A percentile compares a stretch with the other conserved stretches of the same genome.
phyloP scores from a whole-genome alignment of 2,329 filamentous ascomycete species.

The Zymoseptoria pseudotritici region DNA sequence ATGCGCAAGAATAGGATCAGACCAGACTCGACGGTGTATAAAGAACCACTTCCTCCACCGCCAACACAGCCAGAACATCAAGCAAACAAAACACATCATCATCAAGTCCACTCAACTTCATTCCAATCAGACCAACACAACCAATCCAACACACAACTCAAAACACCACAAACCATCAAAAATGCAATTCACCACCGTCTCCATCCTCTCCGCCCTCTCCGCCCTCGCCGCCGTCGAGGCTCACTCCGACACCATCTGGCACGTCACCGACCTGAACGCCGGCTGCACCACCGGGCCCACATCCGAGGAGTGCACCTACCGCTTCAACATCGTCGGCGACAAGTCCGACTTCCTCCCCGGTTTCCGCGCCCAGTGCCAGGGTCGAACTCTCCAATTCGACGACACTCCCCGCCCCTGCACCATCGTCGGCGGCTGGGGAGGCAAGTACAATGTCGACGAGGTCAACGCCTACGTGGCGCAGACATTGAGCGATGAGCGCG shows the following conservation, averaged over 20 bases:
- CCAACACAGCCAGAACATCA: neutral
- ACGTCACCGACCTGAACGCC: neutral
- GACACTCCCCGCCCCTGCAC: neutral
- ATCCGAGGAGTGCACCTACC: neutral
- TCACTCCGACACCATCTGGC: neutral
- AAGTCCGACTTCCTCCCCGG: neutral
- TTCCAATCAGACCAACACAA: neutral
- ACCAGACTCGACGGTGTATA: neutral
- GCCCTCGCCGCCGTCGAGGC: neutral
- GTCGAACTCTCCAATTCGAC: neutral
- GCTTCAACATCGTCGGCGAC: neutral
- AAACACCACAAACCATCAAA: neutral
- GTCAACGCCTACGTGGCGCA: neutral
- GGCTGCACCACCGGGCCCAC: neutral
- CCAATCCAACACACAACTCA: neutral
- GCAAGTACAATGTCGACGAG: neutral
- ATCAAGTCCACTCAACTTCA: neutral
- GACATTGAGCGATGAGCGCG: neutral
- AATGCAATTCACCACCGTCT: neutral
- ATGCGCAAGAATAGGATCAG: neutral
- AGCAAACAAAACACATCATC: neutral
- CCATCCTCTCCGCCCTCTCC: neutral
- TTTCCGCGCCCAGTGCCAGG: neutral
- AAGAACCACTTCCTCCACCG: neutral
- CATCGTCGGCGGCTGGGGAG: neutral